phyloP scores from a whole-genome alignment of 305 asterid species.

The Rubia tinctorum region DNA sequence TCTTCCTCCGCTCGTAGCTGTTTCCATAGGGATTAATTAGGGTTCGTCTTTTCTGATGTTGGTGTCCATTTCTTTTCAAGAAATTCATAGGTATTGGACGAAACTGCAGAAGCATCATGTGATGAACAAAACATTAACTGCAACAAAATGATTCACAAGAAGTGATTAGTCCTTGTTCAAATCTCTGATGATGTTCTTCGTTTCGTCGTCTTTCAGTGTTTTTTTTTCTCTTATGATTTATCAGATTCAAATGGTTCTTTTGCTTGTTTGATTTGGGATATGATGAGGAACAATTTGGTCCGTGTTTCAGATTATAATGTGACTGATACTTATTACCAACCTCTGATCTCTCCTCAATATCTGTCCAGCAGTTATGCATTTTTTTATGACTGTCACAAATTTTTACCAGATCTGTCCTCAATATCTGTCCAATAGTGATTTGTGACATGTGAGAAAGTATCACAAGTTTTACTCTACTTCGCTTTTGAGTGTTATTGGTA shows the following conservation, averaged over 20 bases:
- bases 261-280: background rate
- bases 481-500: too few species aligned
- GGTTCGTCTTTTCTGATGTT: background rate
- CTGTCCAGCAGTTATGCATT: too few species aligned
- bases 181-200: background rate
- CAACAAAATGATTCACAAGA: background rate
- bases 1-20: background rate
- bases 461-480: too few species aligned
- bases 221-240: background rate
- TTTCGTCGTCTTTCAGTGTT: background rate
- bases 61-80: background rate
- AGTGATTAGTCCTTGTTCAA: background rate
- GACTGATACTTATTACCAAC: background rate
- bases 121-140: background rate
- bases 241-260: too few species aligned
- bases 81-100: background rate
- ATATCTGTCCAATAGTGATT: too few species aligned
- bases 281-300: conserved; percentile 8
- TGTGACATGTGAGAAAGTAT: too few species aligned
- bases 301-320: conserved; percentile 4
- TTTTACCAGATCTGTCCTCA: too few species aligned
- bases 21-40: too few species aligned
- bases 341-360: background rate
- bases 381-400: too few species aligned
- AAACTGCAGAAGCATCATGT: background rate